Conservation (phyloP, 2,329 filamentous ascomycete genomes). For the Lachnellula hyalina region DNA sequence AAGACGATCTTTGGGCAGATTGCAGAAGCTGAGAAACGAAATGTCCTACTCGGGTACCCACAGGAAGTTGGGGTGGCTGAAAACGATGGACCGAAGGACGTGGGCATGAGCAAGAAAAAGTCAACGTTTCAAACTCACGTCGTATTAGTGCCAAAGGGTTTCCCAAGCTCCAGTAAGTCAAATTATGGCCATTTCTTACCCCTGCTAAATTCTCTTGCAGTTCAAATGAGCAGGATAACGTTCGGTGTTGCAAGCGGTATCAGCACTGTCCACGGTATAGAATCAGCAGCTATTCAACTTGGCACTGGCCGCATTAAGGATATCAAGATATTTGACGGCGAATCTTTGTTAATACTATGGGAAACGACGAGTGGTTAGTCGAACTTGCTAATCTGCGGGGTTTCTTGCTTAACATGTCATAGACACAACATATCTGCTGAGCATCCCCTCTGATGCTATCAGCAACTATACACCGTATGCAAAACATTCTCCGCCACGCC, state of each 20-base stretch:
- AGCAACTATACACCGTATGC: slow-evolving; percentile 1
- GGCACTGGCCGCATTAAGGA: slow-evolving; percentile 29
- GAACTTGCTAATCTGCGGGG: background rate
- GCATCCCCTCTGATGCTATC: slow-evolving; percentile 19
- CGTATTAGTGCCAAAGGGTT: slow-evolving; percentile 23
- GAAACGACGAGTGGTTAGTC: slow-evolving; percentile 20
- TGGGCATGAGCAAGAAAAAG: slow-evolving; percentile 25
- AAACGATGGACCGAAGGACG: slow-evolving; percentile 19
- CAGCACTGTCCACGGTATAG: slow-evolving; percentile 21
- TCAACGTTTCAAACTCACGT: slow-evolving; percentile 16
- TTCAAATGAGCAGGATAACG: slow-evolving; percentile 25
- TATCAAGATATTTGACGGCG: slow-evolving; percentile 27
- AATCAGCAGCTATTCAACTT: slow-evolving; percentile 22
- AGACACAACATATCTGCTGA: slow-evolving; percentile 22
- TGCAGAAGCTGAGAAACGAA: slow-evolving; percentile 63
- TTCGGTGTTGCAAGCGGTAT: slow-evolving; percentile 29
- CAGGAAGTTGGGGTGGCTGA: slow-evolving; percentile 18
- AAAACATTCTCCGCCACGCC: background rate
- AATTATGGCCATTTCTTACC: background rate
- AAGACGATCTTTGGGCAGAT: slow-evolving; percentile 60
- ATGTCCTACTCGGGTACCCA: slow-evolving; percentile 60
- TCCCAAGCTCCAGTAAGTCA: slow-evolving; percentile 19
- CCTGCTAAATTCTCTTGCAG: slow-evolving; percentile 15
- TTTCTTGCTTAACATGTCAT: background rate
- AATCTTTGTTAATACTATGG: slow-evolving; percentile 27